Evolutionary conservation across 2,329 filamentous ascomycete species (phyloP).

Genomic region (Fusarium chaquense): DNA sequence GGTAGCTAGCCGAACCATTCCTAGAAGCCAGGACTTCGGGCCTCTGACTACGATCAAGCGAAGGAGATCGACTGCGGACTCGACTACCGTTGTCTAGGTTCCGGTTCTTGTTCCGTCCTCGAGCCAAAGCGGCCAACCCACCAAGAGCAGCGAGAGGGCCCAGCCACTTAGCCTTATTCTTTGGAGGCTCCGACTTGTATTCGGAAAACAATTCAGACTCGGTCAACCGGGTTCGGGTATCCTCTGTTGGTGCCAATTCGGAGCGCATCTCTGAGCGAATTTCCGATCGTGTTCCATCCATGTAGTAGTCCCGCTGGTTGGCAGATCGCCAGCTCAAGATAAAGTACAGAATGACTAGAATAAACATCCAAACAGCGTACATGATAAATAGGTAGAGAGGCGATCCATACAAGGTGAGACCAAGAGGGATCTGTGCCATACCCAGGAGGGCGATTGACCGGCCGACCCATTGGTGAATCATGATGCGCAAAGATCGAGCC

Average conservation of each 20-base stretch:
- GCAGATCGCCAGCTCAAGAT: slow-evolving; percentile 78
- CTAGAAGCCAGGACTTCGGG: slow-evolving; percentile 67
- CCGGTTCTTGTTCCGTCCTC: slow-evolving; percentile 58
- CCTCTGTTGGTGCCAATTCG: slow-evolving; percentile 56
- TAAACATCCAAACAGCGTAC: slow-evolving; percentile 81
- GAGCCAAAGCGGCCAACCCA: slow-evolving; percentile 61
- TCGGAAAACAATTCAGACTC: slow-evolving; percentile 57
- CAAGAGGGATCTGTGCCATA: slow-evolving; percentile 87
- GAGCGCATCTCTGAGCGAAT: slow-evolving; percentile 61
- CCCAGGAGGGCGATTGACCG: slow-evolving; percentile 82
- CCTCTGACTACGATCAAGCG: slow-evolving; percentile 53
- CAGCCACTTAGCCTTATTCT: slow-evolving; percentile 59
- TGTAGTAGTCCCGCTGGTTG: slow-evolving; percentile 66
- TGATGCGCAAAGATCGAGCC: slow-evolving; percentile 63
- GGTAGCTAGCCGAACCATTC: slow-evolving; percentile 67
- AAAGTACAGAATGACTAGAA: slow-evolving; percentile 82
- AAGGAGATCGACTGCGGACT: slow-evolving; percentile 56
- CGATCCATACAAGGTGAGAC: slow-evolving; percentile 91
- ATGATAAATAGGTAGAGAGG: slow-evolving; percentile 87
- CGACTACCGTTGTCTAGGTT: slow-evolving; percentile 55
- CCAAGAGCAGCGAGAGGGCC: slow-evolving; percentile 66
- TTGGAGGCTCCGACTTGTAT: slow-evolving; percentile 50
- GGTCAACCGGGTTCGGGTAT: slow-evolving; percentile 55
- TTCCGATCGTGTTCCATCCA: slow-evolving; percentile 68
- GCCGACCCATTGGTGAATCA: slow-evolving; percentile 91